A percentile compares a stretch with the other conserved stretches of the same genome.
phyloP scores from a whole-genome alignment of 345 rosid genomes.

The Dovyalis caffra region DNA sequence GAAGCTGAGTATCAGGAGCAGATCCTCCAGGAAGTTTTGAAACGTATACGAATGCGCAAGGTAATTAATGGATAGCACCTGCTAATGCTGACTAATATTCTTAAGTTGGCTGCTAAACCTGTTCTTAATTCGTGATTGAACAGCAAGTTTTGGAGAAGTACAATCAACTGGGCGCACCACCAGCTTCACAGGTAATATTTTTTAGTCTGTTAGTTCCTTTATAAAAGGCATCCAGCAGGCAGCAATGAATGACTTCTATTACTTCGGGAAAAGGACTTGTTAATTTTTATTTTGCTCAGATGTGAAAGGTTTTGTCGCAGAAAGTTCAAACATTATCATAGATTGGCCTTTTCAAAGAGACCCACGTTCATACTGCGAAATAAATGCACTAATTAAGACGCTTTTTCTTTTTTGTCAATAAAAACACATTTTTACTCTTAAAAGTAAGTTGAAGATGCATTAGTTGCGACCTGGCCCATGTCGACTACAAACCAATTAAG shows the following conservation, averaged over 20 bases:
- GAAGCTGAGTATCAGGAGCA: constrained; percentile 38
- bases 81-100: no score
- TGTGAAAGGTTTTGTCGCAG: no score
- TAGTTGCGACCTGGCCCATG: no score
- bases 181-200: constrained; percentile 23
- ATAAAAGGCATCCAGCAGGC: neutral
- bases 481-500: no score
- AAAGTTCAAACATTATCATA: constrained; percentile 16
- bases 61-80: no score
- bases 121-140: neutral
- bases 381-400: no score
- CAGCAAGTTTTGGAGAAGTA: constrained; percentile 31
- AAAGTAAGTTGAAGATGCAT: no score
- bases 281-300: constrained; percentile 13
- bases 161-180: constrained; percentile 10
- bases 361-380: constrained; percentile 33
- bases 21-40: constrained; percentile 33
- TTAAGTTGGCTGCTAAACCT: no score
- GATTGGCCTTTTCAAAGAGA: constrained; percentile 36
- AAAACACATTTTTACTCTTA: no score
- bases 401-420: no score
- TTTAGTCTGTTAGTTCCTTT: neutral
- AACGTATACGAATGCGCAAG: constrained; percentile 30
- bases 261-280: constrained; percentile 14
- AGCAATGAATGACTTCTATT: no score